phyloP scores from a whole-genome alignment of 768 basidiomycete species.

The Boletellus ananiceps region DNA sequence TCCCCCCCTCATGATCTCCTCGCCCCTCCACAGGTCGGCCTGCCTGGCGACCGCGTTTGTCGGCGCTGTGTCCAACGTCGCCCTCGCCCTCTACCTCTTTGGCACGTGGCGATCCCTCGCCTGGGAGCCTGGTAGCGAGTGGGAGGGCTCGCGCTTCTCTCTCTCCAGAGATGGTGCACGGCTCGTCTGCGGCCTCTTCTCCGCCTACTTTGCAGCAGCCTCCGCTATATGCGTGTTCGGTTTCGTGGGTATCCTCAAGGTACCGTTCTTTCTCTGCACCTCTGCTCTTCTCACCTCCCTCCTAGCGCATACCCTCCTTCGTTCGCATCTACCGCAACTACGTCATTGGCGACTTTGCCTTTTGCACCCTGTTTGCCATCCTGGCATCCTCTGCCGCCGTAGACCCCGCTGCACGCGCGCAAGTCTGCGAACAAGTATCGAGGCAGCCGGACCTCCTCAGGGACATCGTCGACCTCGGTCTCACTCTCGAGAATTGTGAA shows the following conservation, averaged over 20 bases:
- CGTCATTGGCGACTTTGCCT: slow-evolving; percentile 72
- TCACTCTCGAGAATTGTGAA: slow-evolving; percentile 79
- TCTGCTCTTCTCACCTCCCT: not conserved
- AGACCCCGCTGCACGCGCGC: slow-evolving; percentile 48
- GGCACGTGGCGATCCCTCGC: slow-evolving; percentile 40
- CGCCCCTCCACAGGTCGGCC: slow-evolving; percentile 29
- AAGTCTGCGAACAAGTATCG: slow-evolving; percentile 70
- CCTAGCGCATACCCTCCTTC: slow-evolving; percentile 55
- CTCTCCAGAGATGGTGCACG: slow-evolving; percentile 40
- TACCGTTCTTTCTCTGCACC: slow-evolving; percentile 27
- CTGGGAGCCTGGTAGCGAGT: slow-evolving; percentile 47
- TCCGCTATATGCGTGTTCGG: slow-evolving; percentile 62
- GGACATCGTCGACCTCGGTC: slow-evolving; percentile 63
- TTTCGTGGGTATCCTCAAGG: slow-evolving; percentile 65
- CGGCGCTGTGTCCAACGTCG: slow-evolving; percentile 39
- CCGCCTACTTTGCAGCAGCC: slow-evolving; percentile 62
- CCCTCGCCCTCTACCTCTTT: slow-evolving; percentile 39
- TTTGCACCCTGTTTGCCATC: slow-evolving; percentile 56
- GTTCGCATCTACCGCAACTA: slow-evolving; percentile 82
- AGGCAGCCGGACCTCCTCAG: slow-evolving; percentile 72
- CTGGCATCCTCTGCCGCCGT: slow-evolving; percentile 58
- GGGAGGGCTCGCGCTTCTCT: slow-evolving; percentile 41
- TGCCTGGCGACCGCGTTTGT: slow-evolving; percentile 35
- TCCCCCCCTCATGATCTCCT: slow-evolving; percentile 3
- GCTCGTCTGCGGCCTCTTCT: slow-evolving; percentile 58